These are phyloP conservation scores for Fusarium brevicatenulatum DNA, from an alignment of 2,329 filamentous ascomycete genomes.

Conservation along the genomic window DNA sequence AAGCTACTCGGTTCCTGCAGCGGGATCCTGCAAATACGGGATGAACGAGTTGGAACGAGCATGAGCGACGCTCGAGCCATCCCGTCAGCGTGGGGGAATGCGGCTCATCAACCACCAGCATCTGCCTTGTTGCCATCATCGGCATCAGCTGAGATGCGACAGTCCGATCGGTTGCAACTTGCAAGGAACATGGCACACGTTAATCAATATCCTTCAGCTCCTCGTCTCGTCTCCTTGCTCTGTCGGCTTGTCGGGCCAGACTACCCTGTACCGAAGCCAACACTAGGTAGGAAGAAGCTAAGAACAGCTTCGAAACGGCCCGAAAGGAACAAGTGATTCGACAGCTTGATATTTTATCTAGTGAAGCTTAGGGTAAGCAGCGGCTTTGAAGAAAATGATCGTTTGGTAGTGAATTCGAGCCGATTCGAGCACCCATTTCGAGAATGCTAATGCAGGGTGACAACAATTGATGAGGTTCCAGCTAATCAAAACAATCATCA, in stretches of 20 bases:
- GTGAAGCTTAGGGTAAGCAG: no score
- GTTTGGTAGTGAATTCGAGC: rapidly evolving
- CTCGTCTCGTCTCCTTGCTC: background rate
- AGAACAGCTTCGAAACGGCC: background rate
- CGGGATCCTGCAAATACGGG: background rate
- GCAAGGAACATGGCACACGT: background rate
- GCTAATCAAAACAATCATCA: rapidly evolving
- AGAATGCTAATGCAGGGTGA: no score
- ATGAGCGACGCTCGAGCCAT: background rate
- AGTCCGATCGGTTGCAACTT: background rate
- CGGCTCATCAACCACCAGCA: background rate
- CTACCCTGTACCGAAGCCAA: background rate
- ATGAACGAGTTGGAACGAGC: background rate
- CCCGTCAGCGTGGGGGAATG: background rate
- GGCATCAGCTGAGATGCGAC: background rate
- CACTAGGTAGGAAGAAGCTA: background rate
- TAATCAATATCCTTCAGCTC: background rate
- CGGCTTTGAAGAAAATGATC: rapidly evolving
- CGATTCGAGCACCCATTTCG: no score
- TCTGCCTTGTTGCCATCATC: background rate
- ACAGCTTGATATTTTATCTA: no score
- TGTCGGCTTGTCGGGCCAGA: background rate
- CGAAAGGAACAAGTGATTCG: no score
- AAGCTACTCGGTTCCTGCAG: background rate
- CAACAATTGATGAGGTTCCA: no score